phyloP scores from a whole-genome alignment of 1,284 basidiomycete genomes.

The Apiotrichum veenhuisii region DNA sequence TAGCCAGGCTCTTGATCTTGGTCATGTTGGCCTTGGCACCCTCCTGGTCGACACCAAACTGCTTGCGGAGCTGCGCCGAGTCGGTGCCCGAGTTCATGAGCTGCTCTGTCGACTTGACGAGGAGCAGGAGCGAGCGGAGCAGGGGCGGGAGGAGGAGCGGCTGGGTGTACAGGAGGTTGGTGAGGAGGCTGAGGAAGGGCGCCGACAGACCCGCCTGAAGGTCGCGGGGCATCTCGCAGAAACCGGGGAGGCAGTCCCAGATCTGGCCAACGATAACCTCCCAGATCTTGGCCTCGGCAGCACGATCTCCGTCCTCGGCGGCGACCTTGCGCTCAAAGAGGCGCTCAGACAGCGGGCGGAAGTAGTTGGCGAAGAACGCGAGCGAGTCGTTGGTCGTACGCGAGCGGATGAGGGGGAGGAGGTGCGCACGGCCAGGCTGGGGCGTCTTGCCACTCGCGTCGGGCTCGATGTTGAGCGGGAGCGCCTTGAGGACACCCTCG shows the following conservation, averaged over 20 bases:
- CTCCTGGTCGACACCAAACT: slow-evolving; percentile 56
- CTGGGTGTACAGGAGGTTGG: slow-evolving; percentile 86
- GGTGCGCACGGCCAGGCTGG: slow-evolving; percentile 68
- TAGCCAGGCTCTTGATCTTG: slow-evolving; percentile 72
- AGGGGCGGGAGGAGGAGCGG: slow-evolving; percentile 76
- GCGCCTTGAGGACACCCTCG: slow-evolving; percentile 64
- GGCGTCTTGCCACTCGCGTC: slow-evolving; percentile 53
- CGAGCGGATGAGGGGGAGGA: slow-evolving; percentile 83
- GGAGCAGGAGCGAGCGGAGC: slow-evolving; percentile 70
- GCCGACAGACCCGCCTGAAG: slow-evolving; percentile 62
- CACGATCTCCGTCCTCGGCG: slow-evolving; percentile 65
- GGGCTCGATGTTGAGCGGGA: slow-evolving; percentile 85
- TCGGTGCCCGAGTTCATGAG: slow-evolving; percentile 53
- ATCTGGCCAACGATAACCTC: slow-evolving; percentile 87
- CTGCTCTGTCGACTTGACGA: slow-evolving; percentile 64
- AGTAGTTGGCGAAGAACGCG: slow-evolving; percentile 79
- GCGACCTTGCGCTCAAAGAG: slow-evolving; percentile 81
- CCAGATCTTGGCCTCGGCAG: slow-evolving; percentile 89
- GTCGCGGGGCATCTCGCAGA: slow-evolving; percentile 77
- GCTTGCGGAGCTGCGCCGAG: slow-evolving; percentile 52
- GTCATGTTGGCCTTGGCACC: slow-evolving; percentile 66
- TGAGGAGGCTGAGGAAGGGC: slow-evolving; percentile 78
- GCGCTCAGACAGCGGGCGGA: slow-evolving; percentile 88
- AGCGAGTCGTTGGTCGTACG: slow-evolving; percentile 74
- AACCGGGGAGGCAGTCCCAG: slow-evolving; percentile 66